Base-by-base conservation (phyloP, 164 flowering plant species). In the Magnolia kwangsiensis region DNA sequence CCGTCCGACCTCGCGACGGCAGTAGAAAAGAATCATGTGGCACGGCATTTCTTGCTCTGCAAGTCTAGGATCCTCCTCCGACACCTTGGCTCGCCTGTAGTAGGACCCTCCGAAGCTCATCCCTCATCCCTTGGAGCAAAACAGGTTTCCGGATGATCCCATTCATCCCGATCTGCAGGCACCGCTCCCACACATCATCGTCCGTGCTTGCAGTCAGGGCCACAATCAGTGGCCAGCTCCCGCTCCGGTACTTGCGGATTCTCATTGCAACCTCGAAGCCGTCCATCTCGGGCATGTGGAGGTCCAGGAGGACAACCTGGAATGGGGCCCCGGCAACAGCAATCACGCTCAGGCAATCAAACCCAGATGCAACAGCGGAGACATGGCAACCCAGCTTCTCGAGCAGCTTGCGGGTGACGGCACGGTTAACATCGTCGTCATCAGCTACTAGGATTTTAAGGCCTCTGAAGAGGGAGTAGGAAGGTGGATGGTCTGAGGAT, bases 321-420 rank as follows among this genome's bases (percentile, higher is more conserved):
- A 83, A 83, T 23, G 89, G 64, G 19, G 87, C 79, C 1, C 85
- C 83, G 7, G 88, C 79, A 0, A 90, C 81, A 0, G 87, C 86
- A 13, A 91, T 73, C 2, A 90, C 90, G 61, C 77, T 85, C 0
- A 96, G 90, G 83, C 99, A 94, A 69, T 91, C 97, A 50, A 78
- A 85, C 66, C 96, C 99, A 0, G 99, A 90, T 14, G 97, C 81
- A 45, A 90, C 98, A 13, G 92, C 69, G 37, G 92, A 79, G 4
- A 96, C 97, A 68, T 24, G 72, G 83, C 98, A 96, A 7, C 99
- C 99, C 51, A 96, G 84, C 75, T 89, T 96, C 83, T 92, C 92
- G 21, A 96, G 95, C 51, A 94, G 83, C 71, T 85, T 94, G n/a
- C 87, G 80, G 0, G 97, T 94, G 51, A 94, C 98, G 37, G 89